Evolutionary conservation across 1,284 basidiomycete genomes (phyloP), one percentile per base, ranked within the genome.

Genomic region (Phenoliferia sp.): DNA sequence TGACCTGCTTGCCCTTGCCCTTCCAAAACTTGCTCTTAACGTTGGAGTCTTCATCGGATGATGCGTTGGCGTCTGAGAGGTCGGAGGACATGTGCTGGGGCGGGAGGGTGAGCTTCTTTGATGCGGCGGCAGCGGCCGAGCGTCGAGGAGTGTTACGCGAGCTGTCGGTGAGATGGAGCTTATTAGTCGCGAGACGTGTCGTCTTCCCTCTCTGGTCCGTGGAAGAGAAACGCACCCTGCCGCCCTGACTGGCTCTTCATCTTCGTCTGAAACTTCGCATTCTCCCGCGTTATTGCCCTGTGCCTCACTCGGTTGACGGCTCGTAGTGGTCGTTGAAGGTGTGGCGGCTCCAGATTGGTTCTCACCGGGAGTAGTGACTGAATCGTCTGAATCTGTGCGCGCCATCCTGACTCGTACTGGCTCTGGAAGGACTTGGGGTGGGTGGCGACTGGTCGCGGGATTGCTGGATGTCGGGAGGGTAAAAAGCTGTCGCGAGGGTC

Each of bases 141-240:
- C 67, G 60, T 32, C 63, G 61, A 1, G 67, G 67, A 5, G 63
- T 65, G 1, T 50, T 29, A 31, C 67, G 60, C 3, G 57, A 19
- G 15, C 61, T 66, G 61, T 15, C 19, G 33, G 22, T 22, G 15
- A 16, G 4, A 10, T 19, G 28, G n/a, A 59, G 57, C 34, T 9
- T 3, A n/a, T 28, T 10, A 6, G 10, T 32, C 50, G 35, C 29
- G n/a, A 6, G 28, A n/a, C 3, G 12, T n/a, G 56, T 29, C 31
- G 28, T 9, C 15, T 17, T 28, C 39, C 22, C 39, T 44, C 3
- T 39, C 32, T 31, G 2, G 26, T 48, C 28, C 10, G 26, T 7
- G 15, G 31, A n/a, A 12, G 59, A n/a, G 52, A 58, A 6, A 34
- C 57, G 29, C 29, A 48, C 28, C 48, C 56, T 15, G 60, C n/a